These are phyloP conservation scores for Isoetes taiwanensis DNA, from an alignment of 75 land plant genomes.

Conservation along the genomic window DNA sequence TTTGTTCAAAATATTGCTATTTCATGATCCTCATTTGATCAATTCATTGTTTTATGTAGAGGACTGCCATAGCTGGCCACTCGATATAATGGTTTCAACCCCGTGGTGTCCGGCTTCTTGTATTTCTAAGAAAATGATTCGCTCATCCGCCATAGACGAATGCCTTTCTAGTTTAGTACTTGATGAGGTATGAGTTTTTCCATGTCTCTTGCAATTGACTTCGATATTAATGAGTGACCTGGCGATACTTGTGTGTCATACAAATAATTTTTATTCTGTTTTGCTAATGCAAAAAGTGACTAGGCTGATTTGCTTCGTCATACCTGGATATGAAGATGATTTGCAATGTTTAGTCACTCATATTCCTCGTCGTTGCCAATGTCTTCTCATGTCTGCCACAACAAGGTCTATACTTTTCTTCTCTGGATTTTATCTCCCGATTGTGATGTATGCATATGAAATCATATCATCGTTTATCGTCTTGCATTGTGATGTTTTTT, in stretches of 20 bases:
- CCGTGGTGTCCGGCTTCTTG: slow-evolving; percentile 75
- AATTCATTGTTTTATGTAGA: slow-evolving; percentile 36
- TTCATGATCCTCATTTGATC: too few relatives aligned
- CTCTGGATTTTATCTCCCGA: not conserved
- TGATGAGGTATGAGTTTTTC: slow-evolving; percentile 81
- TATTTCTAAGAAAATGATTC: slow-evolving; percentile 35
- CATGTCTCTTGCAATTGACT: too few relatives aligned
- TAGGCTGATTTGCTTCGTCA: slow-evolving; percentile 88
- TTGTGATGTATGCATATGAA: not conserved
- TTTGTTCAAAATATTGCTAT: not conserved
- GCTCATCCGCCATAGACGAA: slow-evolving; percentile 26
- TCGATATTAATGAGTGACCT: not conserved
- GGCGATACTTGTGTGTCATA: not conserved
- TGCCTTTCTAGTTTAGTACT: slow-evolving; percentile 63
- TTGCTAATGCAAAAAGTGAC: too few relatives aligned
- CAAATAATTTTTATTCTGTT: too few relatives aligned
- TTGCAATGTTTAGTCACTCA: slow-evolving; percentile 53
- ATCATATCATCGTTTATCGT: not conserved
- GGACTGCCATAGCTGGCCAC: slow-evolving; percentile 44
- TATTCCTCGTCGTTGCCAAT: slow-evolving; percentile 73
- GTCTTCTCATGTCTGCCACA: slow-evolving; percentile 94
- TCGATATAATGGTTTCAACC: slow-evolving; percentile 74
- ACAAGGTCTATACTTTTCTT: slow-evolving; percentile 37
- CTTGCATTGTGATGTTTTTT: not conserved
- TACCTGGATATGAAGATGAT: slow-evolving; percentile 93